Base-by-base conservation (phyloP, 257 asterid species). In the Primulina eburnea region DNA sequence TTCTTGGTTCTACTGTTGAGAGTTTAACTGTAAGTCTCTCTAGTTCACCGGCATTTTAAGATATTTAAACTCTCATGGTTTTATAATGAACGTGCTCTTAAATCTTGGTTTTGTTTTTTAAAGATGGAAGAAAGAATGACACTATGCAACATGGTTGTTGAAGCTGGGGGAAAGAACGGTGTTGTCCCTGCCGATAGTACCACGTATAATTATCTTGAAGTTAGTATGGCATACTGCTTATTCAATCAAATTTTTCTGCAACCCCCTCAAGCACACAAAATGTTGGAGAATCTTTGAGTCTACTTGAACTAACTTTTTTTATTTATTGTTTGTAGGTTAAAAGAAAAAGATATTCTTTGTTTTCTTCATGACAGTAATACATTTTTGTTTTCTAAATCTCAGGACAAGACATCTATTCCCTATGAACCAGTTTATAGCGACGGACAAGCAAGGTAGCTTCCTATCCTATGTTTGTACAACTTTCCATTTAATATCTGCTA, bases 81-180 rank as follows among this genome's bases (percentile, higher is more conserved):
- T 21, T 16, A 17, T 67, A 40, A 53, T 26, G 43, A 38, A 26
- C 57, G 28, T 62, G 26, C 58, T 65, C 37, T 69, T 61, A 17
- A 24, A 33, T 77, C 62, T 71, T n/a, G 57, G 10, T 56, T 47
- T 63, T 30, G 7, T 57, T 66, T 73, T 66, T 43, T 16, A 28
- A 75, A 94, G 99, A 94, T 94, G 99, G 99, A 94, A 83, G 99
- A 94, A 83, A 86, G 99, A 81, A 89, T 94, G 98, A 94, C 99
- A 68, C 79, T 94, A 77, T 94, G 99, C 95, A 94, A 83, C 82
- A 94, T 94, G 98, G 99, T 89, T 61, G 88, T 94, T 59, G 98
- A 92, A 81, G 99, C 99, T 60, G 97, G 98, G 26, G 98, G 96
- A 40, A 92, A 92, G 82, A 92, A 92, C 74, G 98, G 98, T 20